phyloP scores from a whole-genome alignment of 129 eudicot species.

The Lonicera japonica region DNA sequence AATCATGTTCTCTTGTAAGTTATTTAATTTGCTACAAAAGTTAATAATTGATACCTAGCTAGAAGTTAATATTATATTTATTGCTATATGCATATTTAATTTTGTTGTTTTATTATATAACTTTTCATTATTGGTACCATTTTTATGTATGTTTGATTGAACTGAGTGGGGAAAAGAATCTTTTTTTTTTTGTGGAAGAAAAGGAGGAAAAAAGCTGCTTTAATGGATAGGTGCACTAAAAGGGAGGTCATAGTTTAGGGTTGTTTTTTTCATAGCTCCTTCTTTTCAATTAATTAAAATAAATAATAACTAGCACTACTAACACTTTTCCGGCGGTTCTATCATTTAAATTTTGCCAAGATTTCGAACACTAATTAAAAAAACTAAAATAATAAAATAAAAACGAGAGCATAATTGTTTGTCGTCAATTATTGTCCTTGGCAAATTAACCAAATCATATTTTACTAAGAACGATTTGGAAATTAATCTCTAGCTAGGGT shows the following conservation, averaged over 20 bases:
- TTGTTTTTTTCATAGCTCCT: constrained; percentile 21
- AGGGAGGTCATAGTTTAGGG: constrained; percentile 2
- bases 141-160: constrained; percentile 25
- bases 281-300: constrained; percentile 16
- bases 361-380: background rate
- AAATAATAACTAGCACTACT: background rate
- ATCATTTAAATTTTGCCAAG: background rate
- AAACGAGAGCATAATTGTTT: background rate
- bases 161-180: constrained; percentile 13
- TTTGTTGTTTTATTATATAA: constrained; percentile 1
- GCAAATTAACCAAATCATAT: no score
- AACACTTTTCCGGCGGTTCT: background rate
- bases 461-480: no score
- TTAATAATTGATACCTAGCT: background rate
- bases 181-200: constrained; percentile 4
- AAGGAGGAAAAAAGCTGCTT: constrained; percentile 14
- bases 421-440: no score
- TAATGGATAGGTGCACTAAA: constrained; percentile 3
- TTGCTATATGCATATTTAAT: background rate
- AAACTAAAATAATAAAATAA: background rate
- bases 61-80: background rate
- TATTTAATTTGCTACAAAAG: background rate
- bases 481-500: no score
- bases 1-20: constrained; percentile 55
- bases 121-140: constrained; percentile 3